Base-by-base conservation (phyloP, 139 green algal species). In the Microglena sp. region DNA sequence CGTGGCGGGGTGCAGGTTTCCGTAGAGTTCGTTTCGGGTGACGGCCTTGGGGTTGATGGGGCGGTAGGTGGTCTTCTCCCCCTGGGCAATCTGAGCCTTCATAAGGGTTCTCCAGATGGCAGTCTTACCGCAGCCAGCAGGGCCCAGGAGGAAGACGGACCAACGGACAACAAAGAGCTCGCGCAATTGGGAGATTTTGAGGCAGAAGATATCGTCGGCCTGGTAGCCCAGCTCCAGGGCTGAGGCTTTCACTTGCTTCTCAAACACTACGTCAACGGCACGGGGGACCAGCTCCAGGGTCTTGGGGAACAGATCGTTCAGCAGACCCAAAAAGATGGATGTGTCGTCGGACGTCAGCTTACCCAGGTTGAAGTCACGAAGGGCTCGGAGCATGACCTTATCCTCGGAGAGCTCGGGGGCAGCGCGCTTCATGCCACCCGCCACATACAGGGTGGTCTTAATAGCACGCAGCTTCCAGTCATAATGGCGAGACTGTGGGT, bases 401-500 rank as follows among this genome's bases (percentile, higher is more conserved):
- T 95, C 90, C 78, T 96, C 90, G 5, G 77, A 81, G 6, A 96
- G 81, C 57, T 92, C 84, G 0, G 90, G 90, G 0, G 86, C 84
- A 0, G 74, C 74, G 4, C 90, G 89, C 77, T 95, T 95, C 88
- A 96, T 94, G 70, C 83, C 86, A 33, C 90, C 90, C 4, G 90
- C 90, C 31, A 97, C 90, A 67, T 95, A 92, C 40, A 97, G 83
- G 22, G 90, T 97, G 34, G 90, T 96, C 80, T 97, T 97, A 81
- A 97, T 96, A n/a, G 90, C 90, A 45, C 90, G 84, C 78, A 97
- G 81, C 84, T 96, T 96, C 90, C 90, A 97, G 76, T 97, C 90
- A 68, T 97, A 97, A 75, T 97, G 90, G 56, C 77, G 70, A 24
- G 45, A 66, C 59, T 50, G 40, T 50, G 11, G 15, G 15, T 50